Conservation (phyloP, 495 filamentous ascomycete species). For the Lasiosphaeris hirsuta region DNA sequence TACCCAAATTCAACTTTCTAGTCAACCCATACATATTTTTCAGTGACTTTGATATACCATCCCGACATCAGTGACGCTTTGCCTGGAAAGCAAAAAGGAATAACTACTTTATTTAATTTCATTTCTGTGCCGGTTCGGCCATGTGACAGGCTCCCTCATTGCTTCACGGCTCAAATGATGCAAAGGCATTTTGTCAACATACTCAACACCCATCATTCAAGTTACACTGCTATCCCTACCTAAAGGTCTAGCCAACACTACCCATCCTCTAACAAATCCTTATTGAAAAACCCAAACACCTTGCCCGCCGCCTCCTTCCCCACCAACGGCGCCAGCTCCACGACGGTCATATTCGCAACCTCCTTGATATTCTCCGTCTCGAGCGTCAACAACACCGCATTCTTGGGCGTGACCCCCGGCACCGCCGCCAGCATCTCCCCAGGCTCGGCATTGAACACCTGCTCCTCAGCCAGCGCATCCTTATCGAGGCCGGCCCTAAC, state of each 20-base stretch:
- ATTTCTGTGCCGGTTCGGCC: too few species aligned
- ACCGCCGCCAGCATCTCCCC: conserved; percentile 87
- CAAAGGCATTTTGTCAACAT: too few species aligned
- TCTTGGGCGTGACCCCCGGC: conserved; percentile 81
- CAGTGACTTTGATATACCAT: too few species aligned
- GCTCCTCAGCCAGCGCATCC: conserved; percentile 52
- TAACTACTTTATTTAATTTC: neutral
- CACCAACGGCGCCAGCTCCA: conserved; percentile 67
- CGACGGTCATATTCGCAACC: conserved; percentile 79
- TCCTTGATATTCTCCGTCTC: conserved; percentile 75
- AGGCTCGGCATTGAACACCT: conserved; percentile 56
- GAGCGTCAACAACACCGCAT: conserved; percentile 63
- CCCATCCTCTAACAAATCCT: conserved; percentile 60
- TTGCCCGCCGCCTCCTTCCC: conserved; percentile 76
- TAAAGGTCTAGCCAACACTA: neutral
- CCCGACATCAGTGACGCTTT: too few species aligned
- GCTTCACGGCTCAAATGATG: too few species aligned
- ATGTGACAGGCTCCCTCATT: too few species aligned
- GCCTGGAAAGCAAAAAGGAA: neutral
- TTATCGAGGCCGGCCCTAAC: conserved; percentile 76
- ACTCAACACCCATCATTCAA: neutral
- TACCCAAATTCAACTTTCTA: neutral
- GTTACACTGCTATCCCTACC: neutral
- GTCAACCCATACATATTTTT: too few species aligned
- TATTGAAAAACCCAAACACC: conserved; percentile 80